Percentiles rank a stretch among this genome's conserved stretches.
phyloP scores from a whole-genome alignment of 2,329 filamentous ascomycete species.

The Xylogone sp. region DNA sequence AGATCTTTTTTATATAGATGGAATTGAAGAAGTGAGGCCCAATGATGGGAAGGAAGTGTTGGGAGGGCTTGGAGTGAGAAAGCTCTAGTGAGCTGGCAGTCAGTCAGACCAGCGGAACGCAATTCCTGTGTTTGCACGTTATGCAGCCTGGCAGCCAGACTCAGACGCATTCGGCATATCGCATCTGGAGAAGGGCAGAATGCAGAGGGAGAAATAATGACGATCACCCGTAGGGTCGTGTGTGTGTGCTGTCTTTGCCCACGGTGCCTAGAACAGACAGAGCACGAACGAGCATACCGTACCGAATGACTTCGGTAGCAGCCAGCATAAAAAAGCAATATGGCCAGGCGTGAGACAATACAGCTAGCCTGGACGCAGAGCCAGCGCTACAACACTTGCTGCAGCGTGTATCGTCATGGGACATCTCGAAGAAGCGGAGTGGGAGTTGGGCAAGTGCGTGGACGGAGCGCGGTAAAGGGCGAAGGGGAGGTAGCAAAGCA shows the following conservation, averaged over 20 bases:
- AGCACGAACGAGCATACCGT: conserved; percentile 22
- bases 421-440: conserved; percentile 8
- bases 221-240: conserved; percentile 25
- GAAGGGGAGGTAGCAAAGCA: conserved; percentile 2
- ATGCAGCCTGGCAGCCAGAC: conserved; percentile 28
- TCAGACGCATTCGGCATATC: conserved; percentile 29
- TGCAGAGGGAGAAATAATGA: conserved; percentile 25
- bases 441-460: conserved; percentile 17
- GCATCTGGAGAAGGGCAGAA: conserved; percentile 25
- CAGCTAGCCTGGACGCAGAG: conserved; percentile 17
- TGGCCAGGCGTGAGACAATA: background rate
- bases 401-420: conserved; percentile 23
- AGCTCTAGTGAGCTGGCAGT: conserved; percentile 25
- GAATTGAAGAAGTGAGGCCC: background rate
- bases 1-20: conserved; percentile 28
- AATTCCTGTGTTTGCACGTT: conserved; percentile 25
- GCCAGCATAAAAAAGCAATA: background rate
- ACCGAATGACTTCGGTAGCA: conserved; percentile 18
- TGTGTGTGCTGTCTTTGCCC: conserved; percentile 28
- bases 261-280: conserved; percentile 25
- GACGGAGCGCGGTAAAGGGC: conserved; percentile 9
- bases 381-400: conserved; percentile 25
- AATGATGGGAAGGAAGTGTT: conserved; percentile 2
- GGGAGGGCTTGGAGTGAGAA: conserved; percentile 15
- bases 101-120: conserved; percentile 17